phyloP scores from a whole-genome alignment of 805 yeast species.

The Kuraishia hungarica region DNA sequence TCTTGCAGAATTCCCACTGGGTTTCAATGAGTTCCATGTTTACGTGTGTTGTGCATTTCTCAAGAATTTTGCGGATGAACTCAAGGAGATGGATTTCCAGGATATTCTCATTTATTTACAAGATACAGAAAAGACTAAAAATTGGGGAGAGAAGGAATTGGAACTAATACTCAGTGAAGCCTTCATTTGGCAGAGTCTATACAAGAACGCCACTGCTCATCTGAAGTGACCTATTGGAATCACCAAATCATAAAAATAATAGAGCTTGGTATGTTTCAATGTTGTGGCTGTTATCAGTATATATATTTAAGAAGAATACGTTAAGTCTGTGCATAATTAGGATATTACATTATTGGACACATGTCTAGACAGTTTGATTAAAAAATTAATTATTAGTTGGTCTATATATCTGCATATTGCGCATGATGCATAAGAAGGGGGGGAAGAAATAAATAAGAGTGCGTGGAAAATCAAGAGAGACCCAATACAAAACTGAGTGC shows the following conservation, averaged over 20 bases:
- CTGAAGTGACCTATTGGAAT: conserved; percentile 29
- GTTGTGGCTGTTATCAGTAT: no score
- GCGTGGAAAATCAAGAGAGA: background rate
- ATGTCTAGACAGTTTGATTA: background rate
- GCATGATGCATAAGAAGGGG: background rate
- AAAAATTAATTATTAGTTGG: background rate
- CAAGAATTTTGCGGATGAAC: conserved; percentile 73
- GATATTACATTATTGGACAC: no score
- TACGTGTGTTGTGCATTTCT: conserved; percentile 97
- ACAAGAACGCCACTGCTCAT: conserved; percentile 86
- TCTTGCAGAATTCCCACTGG: conserved; percentile 61
- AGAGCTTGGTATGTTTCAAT: background rate
- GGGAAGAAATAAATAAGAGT: background rate
- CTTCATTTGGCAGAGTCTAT: conserved; percentile 90
- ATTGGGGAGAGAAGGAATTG: conserved; percentile 84
- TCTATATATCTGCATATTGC: background rate
- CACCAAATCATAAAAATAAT: background rate
- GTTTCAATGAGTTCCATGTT: conserved; percentile 88
- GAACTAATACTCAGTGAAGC: conserved; percentile 93
- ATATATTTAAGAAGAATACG: no score
- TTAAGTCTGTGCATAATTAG: no score
- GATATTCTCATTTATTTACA: conserved; percentile 89
- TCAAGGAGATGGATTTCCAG: conserved; percentile 86
- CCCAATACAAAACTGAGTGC: background rate
- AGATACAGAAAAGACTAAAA: conserved; percentile 68